Evolutionary conservation across 768 basidiomycete species (phyloP).

Genomic region (Boletus patriciae): DNA sequence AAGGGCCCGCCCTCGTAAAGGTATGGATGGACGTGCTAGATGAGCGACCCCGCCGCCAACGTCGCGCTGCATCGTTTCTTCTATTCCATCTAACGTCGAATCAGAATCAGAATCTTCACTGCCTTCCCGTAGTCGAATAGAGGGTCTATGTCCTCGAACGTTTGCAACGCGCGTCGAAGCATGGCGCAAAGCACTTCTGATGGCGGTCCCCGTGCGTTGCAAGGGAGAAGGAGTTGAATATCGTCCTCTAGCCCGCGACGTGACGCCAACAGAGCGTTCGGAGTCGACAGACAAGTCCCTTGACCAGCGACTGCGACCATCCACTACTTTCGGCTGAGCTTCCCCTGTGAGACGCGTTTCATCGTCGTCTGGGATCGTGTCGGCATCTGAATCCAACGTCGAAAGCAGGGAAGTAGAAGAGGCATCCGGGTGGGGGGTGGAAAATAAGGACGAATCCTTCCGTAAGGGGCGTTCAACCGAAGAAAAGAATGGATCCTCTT

Average conservation of each 20-base stretch:
- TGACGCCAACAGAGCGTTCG: constrained; percentile 45
- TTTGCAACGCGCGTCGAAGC: constrained; percentile 84
- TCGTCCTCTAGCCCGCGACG: constrained; percentile 41
- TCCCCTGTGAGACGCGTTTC: constrained; percentile 57
- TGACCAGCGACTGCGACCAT: constrained; percentile 29
- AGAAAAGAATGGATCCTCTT: constrained; percentile 53
- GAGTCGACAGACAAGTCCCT: constrained; percentile 40
- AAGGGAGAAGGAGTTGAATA: constrained; percentile 56
- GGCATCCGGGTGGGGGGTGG: constrained; percentile 44
- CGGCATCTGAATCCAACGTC: constrained; percentile 29
- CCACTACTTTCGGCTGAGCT: constrained; percentile 31
- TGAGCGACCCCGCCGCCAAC: constrained; percentile 28
- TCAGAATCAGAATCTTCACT: constrained; percentile 36
- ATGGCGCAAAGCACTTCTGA: constrained; percentile 58
- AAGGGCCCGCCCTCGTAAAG: constrained; percentile 76
- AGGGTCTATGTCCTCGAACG: constrained; percentile 60
- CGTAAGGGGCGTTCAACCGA: constrained; percentile 37
- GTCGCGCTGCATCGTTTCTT: constrained; percentile 37
- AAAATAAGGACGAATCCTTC: constrained; percentile 38
- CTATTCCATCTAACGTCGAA: constrained; percentile 36
- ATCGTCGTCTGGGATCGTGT: constrained; percentile 56
- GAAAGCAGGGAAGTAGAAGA: constrained; percentile 56
- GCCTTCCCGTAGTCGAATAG: constrained; percentile 53
- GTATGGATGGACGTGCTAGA: constrained; percentile 45
- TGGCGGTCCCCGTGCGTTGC: constrained; percentile 57